These are phyloP conservation scores for Solanum pinnatisectum DNA, from an alignment of 257 asterid genomes.

Conservation along the genomic window DNA sequence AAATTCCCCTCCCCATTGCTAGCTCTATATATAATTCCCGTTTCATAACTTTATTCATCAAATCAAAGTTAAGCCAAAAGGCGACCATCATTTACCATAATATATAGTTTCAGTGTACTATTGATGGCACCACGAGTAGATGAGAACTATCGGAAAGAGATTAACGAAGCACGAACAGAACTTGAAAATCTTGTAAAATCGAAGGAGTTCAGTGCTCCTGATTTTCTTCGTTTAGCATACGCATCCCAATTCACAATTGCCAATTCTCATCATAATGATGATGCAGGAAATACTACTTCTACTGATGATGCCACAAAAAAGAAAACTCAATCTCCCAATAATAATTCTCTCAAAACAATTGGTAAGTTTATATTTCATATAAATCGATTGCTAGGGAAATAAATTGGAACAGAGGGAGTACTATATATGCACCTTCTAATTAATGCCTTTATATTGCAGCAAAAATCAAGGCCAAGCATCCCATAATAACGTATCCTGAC, in stretches of 20 bases:
- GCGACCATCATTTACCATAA: not conserved
- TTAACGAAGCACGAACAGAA: slow-evolving; percentile 38
- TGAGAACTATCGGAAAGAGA: slow-evolving; percentile 39
- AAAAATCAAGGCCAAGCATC: slow-evolving; percentile 43
- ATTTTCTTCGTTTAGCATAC: slow-evolving; percentile 80
- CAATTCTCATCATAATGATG: not conserved
- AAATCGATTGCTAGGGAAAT: not conserved
- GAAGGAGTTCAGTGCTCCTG: slow-evolving; percentile 44
- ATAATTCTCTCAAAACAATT: slow-evolving; percentile 37
- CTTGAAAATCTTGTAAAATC: slow-evolving; percentile 33
- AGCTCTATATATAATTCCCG: not conserved
- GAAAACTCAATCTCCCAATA: slow-evolving; percentile 47
- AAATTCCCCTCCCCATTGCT: not conserved
- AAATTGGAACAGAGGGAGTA: not conserved
- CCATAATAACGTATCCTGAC: slow-evolving; percentile 64
- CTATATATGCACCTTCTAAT: not conserved
- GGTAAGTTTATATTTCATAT: slow-evolving; percentile 13
- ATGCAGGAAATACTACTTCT: slow-evolving; percentile 45
- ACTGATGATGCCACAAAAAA: slow-evolving; percentile 58
- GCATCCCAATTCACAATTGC: not conserved
- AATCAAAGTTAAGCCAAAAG: not conserved
- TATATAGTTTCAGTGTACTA: not conserved
- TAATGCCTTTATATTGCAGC: slow-evolving; percentile 28
- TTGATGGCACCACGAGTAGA: slow-evolving; percentile 18
- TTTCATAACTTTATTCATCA: not conserved